Conservation (phyloP, 805 yeast species). For the Pichia eremophila region DNA sequence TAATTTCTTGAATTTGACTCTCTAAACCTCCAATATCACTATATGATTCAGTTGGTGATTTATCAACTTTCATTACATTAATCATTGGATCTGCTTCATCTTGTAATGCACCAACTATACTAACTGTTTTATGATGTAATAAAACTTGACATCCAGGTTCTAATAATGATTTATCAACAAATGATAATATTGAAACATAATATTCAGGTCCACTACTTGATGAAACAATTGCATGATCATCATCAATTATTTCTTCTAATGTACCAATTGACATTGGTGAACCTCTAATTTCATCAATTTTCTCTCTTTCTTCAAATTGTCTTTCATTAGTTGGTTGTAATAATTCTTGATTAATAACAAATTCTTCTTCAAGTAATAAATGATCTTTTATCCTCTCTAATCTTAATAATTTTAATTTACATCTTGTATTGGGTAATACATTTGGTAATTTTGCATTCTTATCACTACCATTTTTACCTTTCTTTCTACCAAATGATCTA, state of each 20-base stretch:
- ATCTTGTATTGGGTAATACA: slow-evolving; percentile 87
- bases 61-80: slow-evolving; percentile 93
- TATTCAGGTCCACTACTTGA: slow-evolving; percentile 95
- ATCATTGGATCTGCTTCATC: slow-evolving; percentile 99
- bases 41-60: slow-evolving; percentile 93
- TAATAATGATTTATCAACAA: slow-evolving; percentile 90
- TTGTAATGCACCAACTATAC: slow-evolving; percentile 95
- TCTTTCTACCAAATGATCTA: slow-evolving; percentile 75
- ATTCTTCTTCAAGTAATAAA: slow-evolving; percentile 87
- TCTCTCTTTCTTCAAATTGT: slow-evolving; percentile 91
- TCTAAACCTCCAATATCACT: slow-evolving; percentile 97
- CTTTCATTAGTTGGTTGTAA: slow-evolving; percentile 94
- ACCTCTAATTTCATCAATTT: slow-evolving; percentile 92
- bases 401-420: slow-evolving; percentile 81
- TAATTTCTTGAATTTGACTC: slow-evolving; percentile 92
- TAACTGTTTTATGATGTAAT: slow-evolving; percentile 89
- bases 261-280: slow-evolving; percentile 95
- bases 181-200: slow-evolving; percentile 89
- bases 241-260: slow-evolving; percentile 93
- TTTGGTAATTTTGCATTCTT: slow-evolving; percentile 65
- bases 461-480: slow-evolving; percentile 78
- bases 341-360: slow-evolving; percentile 88
- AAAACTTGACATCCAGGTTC: slow-evolving; percentile 97
- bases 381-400: slow-evolving; percentile 97
- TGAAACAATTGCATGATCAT: slow-evolving; percentile 97